Conservation (phyloP, 208 protist species). For the Trypanosoma vivax region DNA sequence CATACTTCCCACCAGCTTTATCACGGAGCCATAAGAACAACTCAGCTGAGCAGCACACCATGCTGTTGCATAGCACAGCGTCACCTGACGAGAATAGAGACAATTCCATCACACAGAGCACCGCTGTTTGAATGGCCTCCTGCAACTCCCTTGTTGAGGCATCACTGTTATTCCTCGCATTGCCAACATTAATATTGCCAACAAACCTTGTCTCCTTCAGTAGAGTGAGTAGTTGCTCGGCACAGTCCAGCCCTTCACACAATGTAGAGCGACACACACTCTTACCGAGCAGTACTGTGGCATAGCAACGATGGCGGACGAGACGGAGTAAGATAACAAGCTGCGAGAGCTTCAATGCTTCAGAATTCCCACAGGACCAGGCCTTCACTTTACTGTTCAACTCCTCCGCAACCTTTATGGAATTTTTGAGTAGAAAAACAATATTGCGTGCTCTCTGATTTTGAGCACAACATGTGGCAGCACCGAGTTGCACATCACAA, state of each 20-base stretch:
- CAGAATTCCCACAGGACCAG: not conserved
- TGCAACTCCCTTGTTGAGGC: not conserved
- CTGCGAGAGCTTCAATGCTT: conserved; percentile 1
- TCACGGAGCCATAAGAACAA: conserved; percentile 13
- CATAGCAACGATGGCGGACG: conserved; percentile 11
- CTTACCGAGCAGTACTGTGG: conserved; percentile 7
- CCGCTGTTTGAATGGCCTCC: conserved; percentile 8
- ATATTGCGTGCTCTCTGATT: no score
- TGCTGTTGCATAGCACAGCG: not conserved
- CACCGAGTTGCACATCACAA: conserved; percentile 12
- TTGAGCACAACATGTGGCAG: not conserved
- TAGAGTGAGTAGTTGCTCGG: not conserved
- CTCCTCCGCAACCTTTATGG: not conserved
- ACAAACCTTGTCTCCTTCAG: not conserved
- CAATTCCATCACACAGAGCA: conserved; percentile 13
- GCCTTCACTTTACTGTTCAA: not conserved
- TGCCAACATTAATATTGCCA: not conserved
- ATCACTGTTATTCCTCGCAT: not conserved
- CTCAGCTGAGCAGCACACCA: not conserved
- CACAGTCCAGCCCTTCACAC: not conserved
- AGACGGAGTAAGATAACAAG: conserved; percentile 6
- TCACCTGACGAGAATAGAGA: conserved; percentile 5
- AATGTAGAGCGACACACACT: not conserved
- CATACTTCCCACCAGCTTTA: not conserved
- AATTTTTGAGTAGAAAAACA: conserved; percentile 1